Evolutionary conservation across 179 eudicot species (phyloP).

Genomic region (Nepenthes alata): DNA sequence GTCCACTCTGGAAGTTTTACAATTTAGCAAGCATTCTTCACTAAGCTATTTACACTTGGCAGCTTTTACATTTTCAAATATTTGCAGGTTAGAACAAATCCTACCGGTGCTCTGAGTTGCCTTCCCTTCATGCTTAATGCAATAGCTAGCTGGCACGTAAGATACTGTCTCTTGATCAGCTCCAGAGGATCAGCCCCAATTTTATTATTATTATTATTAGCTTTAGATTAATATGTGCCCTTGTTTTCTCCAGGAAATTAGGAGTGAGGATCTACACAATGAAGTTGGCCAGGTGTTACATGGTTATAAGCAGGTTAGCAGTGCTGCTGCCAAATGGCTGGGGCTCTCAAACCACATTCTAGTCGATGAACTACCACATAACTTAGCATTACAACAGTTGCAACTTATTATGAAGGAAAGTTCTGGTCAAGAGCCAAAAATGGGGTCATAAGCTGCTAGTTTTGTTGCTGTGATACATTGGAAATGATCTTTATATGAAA

Average conservation of each 20-base stretch:
- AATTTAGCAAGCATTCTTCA: background rate
- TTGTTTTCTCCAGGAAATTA: conserved; percentile 56
- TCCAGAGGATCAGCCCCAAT: too few relatives aligned
- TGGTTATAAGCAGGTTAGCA: conserved; percentile 85
- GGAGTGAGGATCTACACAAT: conserved; percentile 70
- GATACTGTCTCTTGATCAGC: conserved; percentile 7
- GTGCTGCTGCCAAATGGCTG: conserved; percentile 1
- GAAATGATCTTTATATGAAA: background rate
- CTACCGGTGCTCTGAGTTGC: conserved; percentile 71
- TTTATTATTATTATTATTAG: too few relatives aligned
- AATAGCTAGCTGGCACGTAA: conserved; percentile 97
- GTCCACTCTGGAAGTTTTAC: background rate
- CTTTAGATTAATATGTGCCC: background rate
- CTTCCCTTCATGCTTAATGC: conserved; percentile 75
- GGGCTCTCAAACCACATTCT: background rate
- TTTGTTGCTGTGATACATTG: background rate
- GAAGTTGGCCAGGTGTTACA: conserved; percentile 80
- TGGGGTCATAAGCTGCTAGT: background rate
- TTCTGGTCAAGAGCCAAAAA: too few relatives aligned
- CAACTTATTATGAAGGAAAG: background rate
- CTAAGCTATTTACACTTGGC: background rate
- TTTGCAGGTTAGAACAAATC: conserved; percentile 81
- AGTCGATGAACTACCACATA: background rate
- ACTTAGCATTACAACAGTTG: background rate
- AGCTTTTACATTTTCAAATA: conserved; percentile 2